Conservation (phyloP, 176 grass and related monocot species). For the Carex cristatella region DNA sequence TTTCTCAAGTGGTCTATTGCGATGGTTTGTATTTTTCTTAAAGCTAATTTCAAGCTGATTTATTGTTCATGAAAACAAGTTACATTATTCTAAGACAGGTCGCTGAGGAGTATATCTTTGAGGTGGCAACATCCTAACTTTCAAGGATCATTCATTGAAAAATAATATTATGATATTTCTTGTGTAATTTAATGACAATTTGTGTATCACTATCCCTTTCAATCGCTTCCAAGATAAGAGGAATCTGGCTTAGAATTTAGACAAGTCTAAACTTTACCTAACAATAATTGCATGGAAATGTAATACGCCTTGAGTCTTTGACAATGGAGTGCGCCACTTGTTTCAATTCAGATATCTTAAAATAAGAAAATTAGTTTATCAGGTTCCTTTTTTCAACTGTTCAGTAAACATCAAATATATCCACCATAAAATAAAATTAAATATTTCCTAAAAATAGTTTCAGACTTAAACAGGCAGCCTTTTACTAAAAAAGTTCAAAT, state of each 20-base stretch:
- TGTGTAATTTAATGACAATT: neutral
- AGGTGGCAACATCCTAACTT: neutral
- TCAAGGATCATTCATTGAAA: neutral
- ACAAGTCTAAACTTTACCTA: neutral
- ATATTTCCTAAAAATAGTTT: neutral
- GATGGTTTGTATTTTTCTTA: neutral
- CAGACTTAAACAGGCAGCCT: neutral
- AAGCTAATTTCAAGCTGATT: neutral
- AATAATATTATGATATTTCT: neutral
- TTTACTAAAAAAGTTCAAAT: neutral
- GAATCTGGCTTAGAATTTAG: conserved; percentile 3
- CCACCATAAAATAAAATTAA: neutral
- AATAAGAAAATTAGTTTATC: neutral
- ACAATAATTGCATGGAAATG: conserved; percentile 7
- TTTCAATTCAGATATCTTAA: neutral
- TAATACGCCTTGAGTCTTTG: neutral
- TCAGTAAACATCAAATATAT: neutral
- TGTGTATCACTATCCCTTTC: conserved; percentile 2
- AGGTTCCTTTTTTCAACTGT: neutral
- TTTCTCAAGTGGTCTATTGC: neutral
- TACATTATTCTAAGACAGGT: neutral
- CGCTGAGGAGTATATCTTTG: neutral
- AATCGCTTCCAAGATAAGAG: neutral
- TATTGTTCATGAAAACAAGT: conserved; percentile 1
- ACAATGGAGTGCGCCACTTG: neutral